Evolutionary conservation across 805 yeast species (phyloP).

Genomic region (Teunomyces atbi): DNA sequence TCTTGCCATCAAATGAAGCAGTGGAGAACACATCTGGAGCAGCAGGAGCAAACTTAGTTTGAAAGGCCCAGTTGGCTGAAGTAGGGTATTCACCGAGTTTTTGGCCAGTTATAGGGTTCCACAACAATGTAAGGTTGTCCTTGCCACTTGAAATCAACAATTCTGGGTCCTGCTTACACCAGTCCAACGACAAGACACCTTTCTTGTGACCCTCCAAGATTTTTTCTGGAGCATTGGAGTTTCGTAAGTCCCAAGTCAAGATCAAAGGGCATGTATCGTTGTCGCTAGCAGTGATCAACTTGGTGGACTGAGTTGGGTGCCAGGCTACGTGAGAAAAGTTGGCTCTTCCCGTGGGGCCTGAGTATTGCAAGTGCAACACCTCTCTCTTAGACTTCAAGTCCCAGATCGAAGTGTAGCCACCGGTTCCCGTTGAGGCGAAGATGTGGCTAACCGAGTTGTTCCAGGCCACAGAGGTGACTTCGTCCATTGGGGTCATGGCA

Average conservation of each 20-base stretch:
- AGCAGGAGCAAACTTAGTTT: conserved; percentile 81
- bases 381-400: conserved; percentile 85
- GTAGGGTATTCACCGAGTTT: conserved; percentile 86
- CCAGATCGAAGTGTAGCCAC: conserved; percentile 91
- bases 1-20: conserved; percentile 83
- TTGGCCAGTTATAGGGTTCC: conserved; percentile 82
- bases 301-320: conserved; percentile 91
- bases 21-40: conserved; percentile 89
- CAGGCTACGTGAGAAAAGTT: conserved; percentile 82
- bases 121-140: conserved; percentile 80
- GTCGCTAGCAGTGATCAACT: conserved; percentile 83
- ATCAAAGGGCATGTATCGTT: conserved; percentile 78
- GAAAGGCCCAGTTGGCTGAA: conserved; percentile 90
- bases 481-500: conserved; percentile 78
- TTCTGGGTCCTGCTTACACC: conserved; percentile 83
- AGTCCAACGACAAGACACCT: conserved; percentile 87
- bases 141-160: conserved; percentile 87
- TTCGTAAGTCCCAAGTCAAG: conserved; percentile 90
- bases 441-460: conserved; percentile 80
- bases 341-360: conserved; percentile 56
- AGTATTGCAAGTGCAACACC: conserved; percentile 78
- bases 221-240: conserved; percentile 85
- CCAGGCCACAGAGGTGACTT: conserved; percentile 83
- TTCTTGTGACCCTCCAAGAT: conserved; percentile 76
- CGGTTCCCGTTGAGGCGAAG: conserved; percentile 83